phyloP scores from a whole-genome alignment of 1,284 basidiomycete species.

The Cerrena zonata region DNA sequence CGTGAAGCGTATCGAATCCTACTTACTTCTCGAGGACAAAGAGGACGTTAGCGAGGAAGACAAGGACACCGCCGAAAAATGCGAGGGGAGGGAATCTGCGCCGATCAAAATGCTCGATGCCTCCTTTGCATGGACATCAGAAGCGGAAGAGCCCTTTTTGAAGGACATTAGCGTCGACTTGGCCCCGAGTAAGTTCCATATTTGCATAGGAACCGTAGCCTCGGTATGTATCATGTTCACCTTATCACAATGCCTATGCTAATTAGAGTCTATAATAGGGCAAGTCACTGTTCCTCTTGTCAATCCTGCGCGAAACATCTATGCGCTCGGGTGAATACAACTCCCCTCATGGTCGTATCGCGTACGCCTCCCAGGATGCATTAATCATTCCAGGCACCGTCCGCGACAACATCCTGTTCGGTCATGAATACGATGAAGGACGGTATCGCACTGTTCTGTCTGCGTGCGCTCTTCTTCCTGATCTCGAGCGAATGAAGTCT shows the following conservation, averaged over 20 bases:
- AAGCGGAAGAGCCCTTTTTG: background rate
- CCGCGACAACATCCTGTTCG: constrained; percentile 40
- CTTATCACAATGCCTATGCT: no score
- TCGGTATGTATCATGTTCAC: background rate
- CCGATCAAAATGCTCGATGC: background rate
- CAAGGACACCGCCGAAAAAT: background rate
- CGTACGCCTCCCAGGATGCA: background rate
- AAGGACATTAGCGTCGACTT: background rate
- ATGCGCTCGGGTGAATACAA: background rate
- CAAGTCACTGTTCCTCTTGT: background rate
- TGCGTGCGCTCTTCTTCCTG: constrained; percentile 59
- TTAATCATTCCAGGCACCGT: background rate
- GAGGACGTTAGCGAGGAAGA: background rate
- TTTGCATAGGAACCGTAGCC: background rate
- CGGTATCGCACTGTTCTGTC: constrained; percentile 49
- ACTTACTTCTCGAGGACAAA: background rate
- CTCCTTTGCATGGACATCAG: background rate
- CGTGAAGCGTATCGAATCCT: background rate
- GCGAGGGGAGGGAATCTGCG: background rate
- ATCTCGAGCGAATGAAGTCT: constrained; percentile 62
- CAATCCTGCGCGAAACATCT: background rate
- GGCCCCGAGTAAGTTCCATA: background rate
- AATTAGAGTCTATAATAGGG: no score
- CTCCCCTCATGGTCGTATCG: background rate
- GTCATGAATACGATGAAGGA: constrained; percentile 36